Evolutionary conservation across 2,329 filamentous ascomycete species (phyloP).

Genomic region (Intubia oerlemansii): DNA sequence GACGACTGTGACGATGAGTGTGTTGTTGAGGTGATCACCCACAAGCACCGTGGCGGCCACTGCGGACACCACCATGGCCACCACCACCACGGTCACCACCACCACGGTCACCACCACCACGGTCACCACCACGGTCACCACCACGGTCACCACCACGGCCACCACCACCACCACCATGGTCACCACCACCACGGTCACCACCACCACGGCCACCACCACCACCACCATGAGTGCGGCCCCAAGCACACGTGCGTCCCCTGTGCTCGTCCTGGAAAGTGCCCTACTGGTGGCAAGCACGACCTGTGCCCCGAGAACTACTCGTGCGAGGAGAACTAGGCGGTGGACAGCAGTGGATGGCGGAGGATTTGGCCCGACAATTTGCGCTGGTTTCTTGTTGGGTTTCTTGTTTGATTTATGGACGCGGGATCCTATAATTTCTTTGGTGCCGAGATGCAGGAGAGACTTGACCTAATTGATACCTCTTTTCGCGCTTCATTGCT

Average conservation of each 20-base stretch:
- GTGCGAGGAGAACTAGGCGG: conserved; percentile 1
- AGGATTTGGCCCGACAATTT: no score
- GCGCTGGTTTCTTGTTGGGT: no score
- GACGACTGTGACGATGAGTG: conserved; percentile 1
- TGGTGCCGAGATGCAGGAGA: no score
- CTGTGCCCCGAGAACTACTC: conserved; percentile 5
- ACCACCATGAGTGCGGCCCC: conserved; percentile 12
- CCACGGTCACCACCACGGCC: conserved; percentile 1
- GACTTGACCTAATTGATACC: no score
- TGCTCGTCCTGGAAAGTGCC: conserved; percentile 2
- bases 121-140: neutral
- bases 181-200: conserved; percentile 1
- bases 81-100: neutral
- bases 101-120: conserved; percentile 1
- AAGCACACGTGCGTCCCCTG: conserved; percentile 10
- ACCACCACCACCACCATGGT: conserved; percentile 2
- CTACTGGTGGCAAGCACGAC: conserved; percentile 3
- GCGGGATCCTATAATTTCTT: no score
- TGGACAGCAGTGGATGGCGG: no score
- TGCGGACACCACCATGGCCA: conserved; percentile 2
- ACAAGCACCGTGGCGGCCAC: conserved; percentile 1
- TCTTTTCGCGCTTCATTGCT: no score
- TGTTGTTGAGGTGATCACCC: neutral
- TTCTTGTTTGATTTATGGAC: no score
- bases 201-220: conserved; percentile 1